phyloP scores from a whole-genome alignment of 495 filamentous ascomycete species.

The Tuber melanosporum region DNA sequence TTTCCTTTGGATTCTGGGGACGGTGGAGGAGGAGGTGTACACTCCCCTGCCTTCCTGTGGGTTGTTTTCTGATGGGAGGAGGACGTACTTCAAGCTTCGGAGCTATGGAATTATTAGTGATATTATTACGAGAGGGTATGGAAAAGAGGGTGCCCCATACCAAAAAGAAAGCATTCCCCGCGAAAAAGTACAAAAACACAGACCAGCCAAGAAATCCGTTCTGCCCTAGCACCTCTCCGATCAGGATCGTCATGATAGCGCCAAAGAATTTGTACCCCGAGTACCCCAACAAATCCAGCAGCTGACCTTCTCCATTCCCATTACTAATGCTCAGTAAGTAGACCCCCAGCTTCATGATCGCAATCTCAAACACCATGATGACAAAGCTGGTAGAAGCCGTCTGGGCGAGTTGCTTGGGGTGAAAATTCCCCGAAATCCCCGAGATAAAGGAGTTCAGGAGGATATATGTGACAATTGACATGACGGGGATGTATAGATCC shows the following conservation, averaged over 20 bases:
- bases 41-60: conserved; percentile 53
- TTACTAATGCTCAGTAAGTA: conserved; percentile 91
- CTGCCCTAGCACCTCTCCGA: conserved; percentile 59
- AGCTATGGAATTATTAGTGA: conserved; percentile 52
- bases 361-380: conserved; percentile 77
- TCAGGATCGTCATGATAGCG: conserved; percentile 74
- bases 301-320: conserved; percentile 59
- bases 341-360: conserved; percentile 81
- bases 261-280: conserved; percentile 98
- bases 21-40: conserved; percentile 23
- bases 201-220: conserved; percentile 80
- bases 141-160: conserved; percentile 49
- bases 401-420: conserved; percentile 83
- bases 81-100: conserved; percentile 88
- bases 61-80: conserved; percentile 57
- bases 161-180: conserved; percentile 92
- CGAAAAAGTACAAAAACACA: conserved; percentile 82
- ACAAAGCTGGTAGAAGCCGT: conserved; percentile 77
- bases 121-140: background rate
- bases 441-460: conserved; percentile 83
- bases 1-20: conserved; percentile 59
- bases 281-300: conserved; percentile 90
- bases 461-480: conserved; percentile 95
- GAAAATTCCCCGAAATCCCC: conserved; percentile 84
- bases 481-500: conserved; percentile 96